Conservation (phyloP, 2,329 filamentous ascomycete species). For the Colletotrichum incanum region DNA sequence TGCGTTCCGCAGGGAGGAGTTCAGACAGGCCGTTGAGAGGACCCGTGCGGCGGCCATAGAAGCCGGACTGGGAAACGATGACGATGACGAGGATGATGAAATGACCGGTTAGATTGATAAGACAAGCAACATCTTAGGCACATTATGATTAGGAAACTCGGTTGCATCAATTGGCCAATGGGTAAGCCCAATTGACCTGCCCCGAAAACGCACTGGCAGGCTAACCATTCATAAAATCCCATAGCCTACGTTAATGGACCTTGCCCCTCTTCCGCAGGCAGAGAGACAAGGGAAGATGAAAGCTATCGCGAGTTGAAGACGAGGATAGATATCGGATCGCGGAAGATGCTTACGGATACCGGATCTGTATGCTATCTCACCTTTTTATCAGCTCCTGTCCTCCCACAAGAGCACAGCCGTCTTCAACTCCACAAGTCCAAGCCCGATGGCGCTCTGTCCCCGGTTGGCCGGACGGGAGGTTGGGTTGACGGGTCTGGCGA, state of each 20-base stretch:
- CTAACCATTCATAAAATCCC: not conserved
- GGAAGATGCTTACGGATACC: slow-evolving; percentile 27
- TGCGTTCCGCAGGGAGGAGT: slow-evolving; percentile 36
- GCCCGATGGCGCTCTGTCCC: not conserved
- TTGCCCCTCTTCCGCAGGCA: not conserved
- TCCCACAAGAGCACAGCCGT: slow-evolving; percentile 14
- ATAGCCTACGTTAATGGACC: not conserved
- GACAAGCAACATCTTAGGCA: not conserved
- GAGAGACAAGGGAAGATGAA: not conserved
- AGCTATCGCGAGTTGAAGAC: slow-evolving; percentile 1
- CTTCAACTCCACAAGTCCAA: slow-evolving; percentile 20
- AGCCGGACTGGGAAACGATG: slow-evolving; percentile 29
- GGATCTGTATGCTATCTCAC: not conserved
- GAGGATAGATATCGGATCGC: slow-evolving; percentile 30
- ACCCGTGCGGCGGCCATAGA: slow-evolving; percentile 30
- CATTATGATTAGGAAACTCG: not conserved
- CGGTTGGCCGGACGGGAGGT: not conserved
- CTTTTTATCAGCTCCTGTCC: not conserved
- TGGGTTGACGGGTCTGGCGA: slow-evolving; percentile 2
- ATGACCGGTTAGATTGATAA: slow-evolving; percentile 25
- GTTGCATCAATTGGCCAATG: slow-evolving; percentile 8
- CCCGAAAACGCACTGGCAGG: not conserved
- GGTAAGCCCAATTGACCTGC: not conserved
- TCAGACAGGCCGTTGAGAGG: slow-evolving; percentile 33
- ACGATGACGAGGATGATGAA: slow-evolving; percentile 35